phyloP scores from a whole-genome alignment of 2,329 filamentous ascomycete species.

The Neurospora crassa region DNA sequence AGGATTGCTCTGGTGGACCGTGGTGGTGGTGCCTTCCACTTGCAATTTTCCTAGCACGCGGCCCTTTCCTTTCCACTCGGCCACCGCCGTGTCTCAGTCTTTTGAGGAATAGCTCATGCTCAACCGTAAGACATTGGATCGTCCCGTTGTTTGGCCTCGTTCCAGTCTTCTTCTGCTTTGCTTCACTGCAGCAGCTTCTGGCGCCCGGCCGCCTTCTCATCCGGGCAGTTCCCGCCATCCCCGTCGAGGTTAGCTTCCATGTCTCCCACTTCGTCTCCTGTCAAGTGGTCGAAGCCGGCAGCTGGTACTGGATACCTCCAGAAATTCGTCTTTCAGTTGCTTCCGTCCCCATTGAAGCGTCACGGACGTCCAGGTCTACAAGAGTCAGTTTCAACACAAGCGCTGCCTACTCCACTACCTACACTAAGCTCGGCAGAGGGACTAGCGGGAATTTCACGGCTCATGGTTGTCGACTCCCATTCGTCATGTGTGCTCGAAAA shows the following conservation, averaged over 20 bases:
- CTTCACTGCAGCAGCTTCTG: neutral
- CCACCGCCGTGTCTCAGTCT: neutral
- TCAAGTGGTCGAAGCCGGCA: neutral
- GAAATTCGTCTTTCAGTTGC: neutral
- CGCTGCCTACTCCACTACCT: neutral
- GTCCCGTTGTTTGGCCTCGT: neutral
- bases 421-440: neutral
- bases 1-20: neutral
- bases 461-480: neutral
- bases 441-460: neutral
- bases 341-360: neutral
- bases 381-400: neutral
- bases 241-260: neutral
- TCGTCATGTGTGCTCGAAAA: neutral
- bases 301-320: neutral
- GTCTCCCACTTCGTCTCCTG: neutral
- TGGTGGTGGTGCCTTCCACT: neutral
- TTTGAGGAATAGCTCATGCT: neutral
- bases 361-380: neutral
- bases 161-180: neutral
- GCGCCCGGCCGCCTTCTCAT: neutral
- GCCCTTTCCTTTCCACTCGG: neutral
- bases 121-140: neutral
- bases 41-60: neutral
- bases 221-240: neutral